Percentiles rank a stretch among this genome's conserved stretches.
These are phyloP conservation scores for Tephrocybe sp. DNA, from an alignment of 768 basidiomycete species.

Conservation along the genomic window DNA sequence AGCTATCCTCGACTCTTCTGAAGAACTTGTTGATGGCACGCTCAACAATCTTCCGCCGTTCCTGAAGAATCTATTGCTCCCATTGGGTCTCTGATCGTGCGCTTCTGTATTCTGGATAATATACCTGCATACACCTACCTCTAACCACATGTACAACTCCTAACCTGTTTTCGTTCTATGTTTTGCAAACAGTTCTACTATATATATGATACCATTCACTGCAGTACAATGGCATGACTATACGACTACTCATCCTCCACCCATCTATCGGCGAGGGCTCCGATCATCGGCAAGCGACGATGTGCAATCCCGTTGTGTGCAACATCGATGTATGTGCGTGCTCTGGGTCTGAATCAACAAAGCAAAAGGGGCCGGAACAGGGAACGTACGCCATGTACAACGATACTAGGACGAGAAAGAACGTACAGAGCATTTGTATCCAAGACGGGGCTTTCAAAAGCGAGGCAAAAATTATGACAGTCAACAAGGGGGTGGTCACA, in stretches of 20 bases:
- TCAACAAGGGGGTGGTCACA: too few species aligned
- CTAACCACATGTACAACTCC: constrained; percentile 22
- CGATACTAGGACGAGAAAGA: too few species aligned
- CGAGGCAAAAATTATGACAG: too few species aligned
- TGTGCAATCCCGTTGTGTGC: too few species aligned
- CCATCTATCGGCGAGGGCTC: too few species aligned
- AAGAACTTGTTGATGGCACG: constrained; percentile 48
- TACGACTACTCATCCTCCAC: constrained; percentile 52
- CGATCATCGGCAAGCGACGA: too few species aligned
- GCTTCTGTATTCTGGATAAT: constrained; percentile 18
- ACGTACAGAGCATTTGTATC: too few species aligned
- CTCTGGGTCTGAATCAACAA: too few species aligned
- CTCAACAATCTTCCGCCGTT: constrained; percentile 42
- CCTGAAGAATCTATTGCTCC: constrained; percentile 30
- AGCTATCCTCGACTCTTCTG: constrained; percentile 43
- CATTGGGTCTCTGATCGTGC: constrained; percentile 9
- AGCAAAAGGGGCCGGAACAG: too few species aligned
- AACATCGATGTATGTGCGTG: too few species aligned
- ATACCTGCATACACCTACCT: constrained; percentile 29
- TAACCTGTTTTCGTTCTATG: constrained; percentile 22
- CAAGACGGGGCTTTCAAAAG: too few species aligned
- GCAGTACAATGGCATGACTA: not conserved
- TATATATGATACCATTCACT: constrained; percentile 8
- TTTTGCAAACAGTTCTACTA: constrained; percentile 21
- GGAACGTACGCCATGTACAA: too few species aligned